phyloP scores from a whole-genome alignment of 1,139 yeast species.

The Taiozyma sp. region DNA sequence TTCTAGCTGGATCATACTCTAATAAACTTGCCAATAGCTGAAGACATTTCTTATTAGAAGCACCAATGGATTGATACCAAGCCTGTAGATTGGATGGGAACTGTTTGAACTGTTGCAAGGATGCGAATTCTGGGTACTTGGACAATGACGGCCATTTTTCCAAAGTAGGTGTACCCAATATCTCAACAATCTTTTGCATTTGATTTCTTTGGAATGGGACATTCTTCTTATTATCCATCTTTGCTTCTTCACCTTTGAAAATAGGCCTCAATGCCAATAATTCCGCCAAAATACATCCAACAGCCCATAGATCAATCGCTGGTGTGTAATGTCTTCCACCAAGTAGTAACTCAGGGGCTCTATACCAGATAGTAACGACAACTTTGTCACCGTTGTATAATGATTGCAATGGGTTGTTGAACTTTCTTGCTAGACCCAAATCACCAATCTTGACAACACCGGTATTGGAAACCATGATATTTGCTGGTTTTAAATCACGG shows the following conservation, averaged over 20 bases:
- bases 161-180: slow-evolving; percentile 80
- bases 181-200: slow-evolving; percentile 82
- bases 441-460: slow-evolving; percentile 96
- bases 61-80: slow-evolving; percentile 86
- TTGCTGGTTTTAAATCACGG: slow-evolving; percentile 95
- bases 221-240: slow-evolving; percentile 86
- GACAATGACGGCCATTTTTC: slow-evolving; percentile 74
- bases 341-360: slow-evolving; percentile 88
- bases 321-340: slow-evolving; percentile 96
- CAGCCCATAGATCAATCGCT: slow-evolving; percentile 95
- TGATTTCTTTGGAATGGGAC: slow-evolving; percentile 95
- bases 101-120: slow-evolving; percentile 58
- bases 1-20: slow-evolving; percentile 77
- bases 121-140: slow-evolving; percentile 80
- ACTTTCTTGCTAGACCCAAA: slow-evolving; percentile 88
- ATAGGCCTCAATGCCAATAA: slow-evolving; percentile 83
- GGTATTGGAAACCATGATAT: slow-evolving; percentile 87
- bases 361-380: slow-evolving; percentile 96
- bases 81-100: slow-evolving; percentile 67
- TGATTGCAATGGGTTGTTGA: slow-evolving; percentile 85
- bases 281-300: slow-evolving; percentile 95
- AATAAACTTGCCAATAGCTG: slow-evolving; percentile 60
- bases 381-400: slow-evolving; percentile 94
- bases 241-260: slow-evolving; percentile 97
- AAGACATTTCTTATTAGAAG: slow-evolving; percentile 63